Conservation (phyloP, 2,329 filamentous ascomycete genomes). For the Fusarium papillatum region DNA sequence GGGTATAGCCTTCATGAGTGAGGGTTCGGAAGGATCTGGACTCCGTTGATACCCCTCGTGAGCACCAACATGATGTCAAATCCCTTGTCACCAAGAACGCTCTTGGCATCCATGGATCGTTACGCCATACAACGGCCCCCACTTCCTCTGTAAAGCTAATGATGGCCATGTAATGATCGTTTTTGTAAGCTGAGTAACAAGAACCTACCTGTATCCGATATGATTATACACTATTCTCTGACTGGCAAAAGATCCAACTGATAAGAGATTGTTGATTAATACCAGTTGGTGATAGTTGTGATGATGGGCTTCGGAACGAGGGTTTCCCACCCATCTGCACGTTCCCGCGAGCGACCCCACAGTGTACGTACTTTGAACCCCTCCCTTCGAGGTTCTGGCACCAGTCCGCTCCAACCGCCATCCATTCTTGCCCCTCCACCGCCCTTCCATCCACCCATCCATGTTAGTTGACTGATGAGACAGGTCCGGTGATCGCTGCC, state of each 20-base stretch:
- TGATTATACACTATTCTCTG: not conserved
- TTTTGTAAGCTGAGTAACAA: not conserved
- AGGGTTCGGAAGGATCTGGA: no score
- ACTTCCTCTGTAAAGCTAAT: not conserved
- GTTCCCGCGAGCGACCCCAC: not conserved
- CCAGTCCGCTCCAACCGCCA: constrained; percentile 19
- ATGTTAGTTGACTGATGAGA: constrained; percentile 31
- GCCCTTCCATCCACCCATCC: constrained; percentile 12
- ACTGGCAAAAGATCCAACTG: not conserved
- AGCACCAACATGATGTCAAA: not conserved
- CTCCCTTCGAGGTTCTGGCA: constrained; percentile 15
- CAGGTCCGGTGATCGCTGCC: constrained; percentile 45
- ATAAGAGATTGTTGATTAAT: not conserved
- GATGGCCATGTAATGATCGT: not conserved
- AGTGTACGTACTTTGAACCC: constrained; percentile 32
- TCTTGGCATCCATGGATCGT: not conserved
- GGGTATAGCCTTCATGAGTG: not conserved
- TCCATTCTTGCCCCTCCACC: constrained; percentile 37
- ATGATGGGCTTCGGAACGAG: not conserved
- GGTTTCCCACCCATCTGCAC: not conserved
- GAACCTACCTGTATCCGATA: not conserved
- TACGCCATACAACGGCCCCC: not conserved
- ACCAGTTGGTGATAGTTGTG: not conserved
- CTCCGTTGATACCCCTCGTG: no score
- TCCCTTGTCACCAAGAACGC: not conserved